phyloP scores from a whole-genome alignment of 345 rosid genomes.

The Gynandropsis gynandra region DNA sequence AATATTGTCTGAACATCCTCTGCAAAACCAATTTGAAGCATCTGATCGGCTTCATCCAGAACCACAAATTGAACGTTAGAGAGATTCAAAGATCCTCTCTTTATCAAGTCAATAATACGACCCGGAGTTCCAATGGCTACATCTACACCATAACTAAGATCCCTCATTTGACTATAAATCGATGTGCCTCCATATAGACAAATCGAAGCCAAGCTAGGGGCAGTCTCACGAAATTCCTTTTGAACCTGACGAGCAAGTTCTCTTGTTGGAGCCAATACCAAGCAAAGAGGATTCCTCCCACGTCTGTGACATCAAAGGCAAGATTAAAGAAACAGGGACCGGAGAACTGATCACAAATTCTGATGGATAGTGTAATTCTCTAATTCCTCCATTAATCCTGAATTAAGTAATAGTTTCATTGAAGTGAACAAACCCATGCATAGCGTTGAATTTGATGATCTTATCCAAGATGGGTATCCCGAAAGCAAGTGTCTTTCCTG shows the following conservation, averaged over 20 bases:
- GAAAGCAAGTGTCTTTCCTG: constrained; percentile 96
- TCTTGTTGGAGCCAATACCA: constrained; percentile 92
- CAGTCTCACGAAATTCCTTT: constrained; percentile 78
- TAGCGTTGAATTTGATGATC: constrained; percentile 65
- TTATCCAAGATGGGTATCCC: constrained; percentile 84
- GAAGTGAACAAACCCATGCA: constrained; percentile 64
- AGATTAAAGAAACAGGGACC: not conserved
- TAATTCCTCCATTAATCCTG: not conserved
- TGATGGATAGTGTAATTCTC: not conserved
- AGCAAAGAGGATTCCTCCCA: constrained; percentile 81
- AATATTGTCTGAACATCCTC: constrained; percentile 85
- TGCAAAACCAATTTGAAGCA: constrained; percentile 94
- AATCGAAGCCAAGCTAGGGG: constrained; percentile 68
- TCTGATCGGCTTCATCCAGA: constrained; percentile 98
- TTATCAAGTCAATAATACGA: constrained; percentile 84
- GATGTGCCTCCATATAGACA: constrained; percentile 97
- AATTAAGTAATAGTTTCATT: not conserved
- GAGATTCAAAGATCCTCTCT: constrained; percentile 72
- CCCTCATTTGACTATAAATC: constrained; percentile 54
- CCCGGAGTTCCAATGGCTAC: constrained; percentile 96
- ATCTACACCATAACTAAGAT: constrained; percentile 80
- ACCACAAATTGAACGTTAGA: constrained; percentile 77
- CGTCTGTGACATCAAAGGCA: constrained; percentile 31
- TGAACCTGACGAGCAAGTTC: constrained; percentile 94
- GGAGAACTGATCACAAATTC: not conserved